Percentiles rank a stretch among this genome's conserved stretches.
phyloP scores from a whole-genome alignment of 148 eudicot genomes.

The Bassia scoparia region DNA sequence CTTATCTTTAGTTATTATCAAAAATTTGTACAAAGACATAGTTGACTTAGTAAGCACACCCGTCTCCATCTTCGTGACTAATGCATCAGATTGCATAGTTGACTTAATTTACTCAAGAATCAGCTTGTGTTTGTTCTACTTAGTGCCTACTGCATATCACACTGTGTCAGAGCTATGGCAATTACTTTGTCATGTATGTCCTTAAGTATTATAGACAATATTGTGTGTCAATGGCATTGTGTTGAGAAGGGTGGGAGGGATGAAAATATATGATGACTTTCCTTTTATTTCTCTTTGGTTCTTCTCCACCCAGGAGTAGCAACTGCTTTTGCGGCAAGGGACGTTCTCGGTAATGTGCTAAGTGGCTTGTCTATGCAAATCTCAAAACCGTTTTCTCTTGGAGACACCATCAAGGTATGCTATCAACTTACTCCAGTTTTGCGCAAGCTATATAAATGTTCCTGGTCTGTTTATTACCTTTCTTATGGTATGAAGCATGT shows the following conservation, averaged over 20 bases:
- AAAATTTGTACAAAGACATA: no score
- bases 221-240: not conserved
- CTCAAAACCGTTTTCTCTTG: constrained; percentile 84
- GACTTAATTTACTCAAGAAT: not conserved
- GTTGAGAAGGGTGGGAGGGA: not conserved
- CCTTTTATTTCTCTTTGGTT: not conserved
- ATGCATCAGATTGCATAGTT: not conserved
- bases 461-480: not conserved
- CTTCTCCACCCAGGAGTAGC: constrained; percentile 66
- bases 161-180: not conserved
- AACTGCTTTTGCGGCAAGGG: constrained; percentile 94
- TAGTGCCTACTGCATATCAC: not conserved
- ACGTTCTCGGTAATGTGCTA: constrained; percentile 89
- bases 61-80: not conserved
- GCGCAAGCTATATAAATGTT: not conserved
- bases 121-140: not conserved
- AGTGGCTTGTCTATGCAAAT: constrained; percentile 86
- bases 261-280: not conserved
- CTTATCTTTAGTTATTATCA: not conserved
- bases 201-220: not conserved
- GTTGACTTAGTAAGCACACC: no score
- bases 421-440: not conserved
- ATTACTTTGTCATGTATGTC: not conserved
- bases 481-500: not conserved
- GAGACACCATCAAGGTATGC: constrained; percentile 89